Base-by-base conservation (phyloP, 1,284 basidiomycete species). In the Papiliotrema nemorosa region DNA sequence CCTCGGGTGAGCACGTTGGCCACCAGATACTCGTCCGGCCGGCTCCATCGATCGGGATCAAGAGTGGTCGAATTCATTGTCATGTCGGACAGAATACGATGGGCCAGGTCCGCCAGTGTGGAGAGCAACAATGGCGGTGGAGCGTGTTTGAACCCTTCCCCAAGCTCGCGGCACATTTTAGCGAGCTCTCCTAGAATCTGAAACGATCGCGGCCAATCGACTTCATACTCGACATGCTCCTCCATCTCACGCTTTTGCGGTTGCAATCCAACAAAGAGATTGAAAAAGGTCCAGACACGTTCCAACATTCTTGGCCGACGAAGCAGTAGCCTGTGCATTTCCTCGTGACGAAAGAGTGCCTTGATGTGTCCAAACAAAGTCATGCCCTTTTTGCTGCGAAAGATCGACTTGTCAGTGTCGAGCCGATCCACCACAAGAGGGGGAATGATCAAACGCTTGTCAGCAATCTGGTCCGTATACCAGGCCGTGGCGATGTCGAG, bases 201-300 rank as follows among this genome's bases (percentile, higher is more conserved):
- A 76, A 96, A 96, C 9, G 93, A 87, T 63, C 85, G 88, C 55
- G 93, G 88, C 90, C 91, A 96, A 26, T 97, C 93, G 29, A 87
- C 86, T 74, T 97, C 93, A 73, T 89, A 97, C 70, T 96, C 91
- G 61, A 96, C 84, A 63, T 97, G 93, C 52, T 78, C 84, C 16
- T 82, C 80, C 5, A 80, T 82, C 10, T 87, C 88, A n/a, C 91
- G 82, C 59, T 85, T 84, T 70, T 90, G 90, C 0, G 90, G 85
- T 64, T 93, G 91, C 63, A 96, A 81, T 58, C 87, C 88, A 80
- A 90, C 89, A 78, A 96, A 96, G 39, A 93, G 78, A 60, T 85
- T 83, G 68, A 90, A 86, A 12, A 88, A 86, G 73, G 74, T 62
- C 76, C 85, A 49, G 12, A 71, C 65, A 36, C 82, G 79, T n/a